Base-by-base conservation (phyloP, 179 eudicot genomes). In the Pouteria campechiana region DNA sequence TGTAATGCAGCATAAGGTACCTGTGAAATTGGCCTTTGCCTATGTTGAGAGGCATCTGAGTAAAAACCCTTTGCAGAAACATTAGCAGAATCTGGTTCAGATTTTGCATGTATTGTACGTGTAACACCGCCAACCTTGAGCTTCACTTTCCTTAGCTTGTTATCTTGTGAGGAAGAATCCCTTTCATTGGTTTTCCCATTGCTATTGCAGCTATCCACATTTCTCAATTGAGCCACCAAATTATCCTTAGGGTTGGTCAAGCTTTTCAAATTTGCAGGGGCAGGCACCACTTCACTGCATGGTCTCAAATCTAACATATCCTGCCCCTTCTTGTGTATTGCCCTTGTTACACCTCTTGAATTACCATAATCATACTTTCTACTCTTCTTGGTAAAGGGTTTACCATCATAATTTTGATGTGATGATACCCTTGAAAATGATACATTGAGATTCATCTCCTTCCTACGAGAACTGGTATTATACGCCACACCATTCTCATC, bases 111-210 rank as follows among this genome's bases (percentile, higher is more conserved):
- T 42, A 88, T 73, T 8, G 88, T 84, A 30, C 76, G 78, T 6
- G 79, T 80, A 42, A 71, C 68, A 57, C 93, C 95, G 41, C 93
- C 86, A 48, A 89, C 79, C 72, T 89, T 89, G 57, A 89, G 74
- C 60, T 76, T 85, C 21, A 89, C 80, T 53, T 68, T 89, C 48
- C 72, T 85, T 7, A 63, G 59, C 64, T 70, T 86, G 52, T 40
- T 63, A 37, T 73, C 78, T 37, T 52, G 54, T 55, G 67, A 75
- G 17, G 41, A 45, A 30, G 50, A 67, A 64, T 71, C 71, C 21
- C 20, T 28, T 19, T 19, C 41, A 29, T 33, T 18, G 28, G 33
- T 30, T 16, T 16, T 60, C 8, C 58, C 32, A 51, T 54, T 62
- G 16, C 50, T 50, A 32, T 36, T 48, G 36, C 44, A 64, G 41